These are phyloP conservation scores for Tricholoma matsutake DNA, from an alignment of 768 basidiomycete genomes.

Conservation along the genomic window DNA sequence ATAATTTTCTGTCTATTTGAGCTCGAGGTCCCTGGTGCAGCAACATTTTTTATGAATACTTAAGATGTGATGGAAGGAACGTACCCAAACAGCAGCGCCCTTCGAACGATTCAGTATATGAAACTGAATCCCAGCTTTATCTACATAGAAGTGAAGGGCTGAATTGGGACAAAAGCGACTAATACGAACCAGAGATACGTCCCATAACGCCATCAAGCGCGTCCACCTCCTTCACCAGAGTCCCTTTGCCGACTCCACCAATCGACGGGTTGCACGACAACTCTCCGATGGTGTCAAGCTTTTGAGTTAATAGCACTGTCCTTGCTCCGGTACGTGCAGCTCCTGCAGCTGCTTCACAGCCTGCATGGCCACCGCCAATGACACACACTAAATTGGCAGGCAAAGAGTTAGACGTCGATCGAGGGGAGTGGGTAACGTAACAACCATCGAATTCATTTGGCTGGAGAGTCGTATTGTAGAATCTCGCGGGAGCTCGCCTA, in stretches of 20 bases:
- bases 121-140: conserved; percentile 87
- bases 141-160: conserved; percentile 31
- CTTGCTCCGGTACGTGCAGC: conserved; percentile 80
- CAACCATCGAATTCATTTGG: neutral
- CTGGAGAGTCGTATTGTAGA: neutral
- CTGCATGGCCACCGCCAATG: conserved; percentile 91
- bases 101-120: conserved; percentile 82
- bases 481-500: neutral
- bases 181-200: conserved; percentile 64
- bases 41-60: neutral
- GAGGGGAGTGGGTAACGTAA: neutral
- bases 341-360: conserved; percentile 88
- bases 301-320: conserved; percentile 81
- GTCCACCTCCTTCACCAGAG: conserved; percentile 86
- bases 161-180: neutral
- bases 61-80: conserved; percentile 16
- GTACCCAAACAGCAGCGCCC: conserved; percentile 87
- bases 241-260: conserved; percentile 91
- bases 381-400: conserved; percentile 57
- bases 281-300: conserved; percentile 73
- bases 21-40: conserved; percentile 75
- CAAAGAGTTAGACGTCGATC: neutral
- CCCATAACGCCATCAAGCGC: conserved; percentile 89
- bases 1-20: conserved; percentile 82
- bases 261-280: conserved; percentile 92